Evolutionary conservation across 1,139 yeast species (phyloP).

Genomic region (Kluyveromyces sp.): DNA sequence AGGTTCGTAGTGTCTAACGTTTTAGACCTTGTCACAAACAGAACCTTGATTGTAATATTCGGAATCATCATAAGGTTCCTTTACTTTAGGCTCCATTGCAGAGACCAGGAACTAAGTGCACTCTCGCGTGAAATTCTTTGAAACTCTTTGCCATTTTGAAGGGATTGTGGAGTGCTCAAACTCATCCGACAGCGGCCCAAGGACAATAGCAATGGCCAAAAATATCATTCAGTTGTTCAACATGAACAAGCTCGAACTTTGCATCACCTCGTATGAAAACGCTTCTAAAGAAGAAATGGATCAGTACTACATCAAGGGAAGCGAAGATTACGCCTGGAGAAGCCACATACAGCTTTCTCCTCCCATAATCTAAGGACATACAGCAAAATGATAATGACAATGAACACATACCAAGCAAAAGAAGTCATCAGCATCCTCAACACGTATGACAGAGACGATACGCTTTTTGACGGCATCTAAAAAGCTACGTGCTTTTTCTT

Average conservation of each 20-base stretch:
- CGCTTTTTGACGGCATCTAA: neutral
- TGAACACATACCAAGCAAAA: neutral
- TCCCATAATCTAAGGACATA: neutral
- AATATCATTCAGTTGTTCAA: neutral
- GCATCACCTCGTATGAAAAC: neutral
- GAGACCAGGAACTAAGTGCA: neutral
- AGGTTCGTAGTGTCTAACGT: constrained; percentile 1
- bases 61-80: constrained; percentile 1
- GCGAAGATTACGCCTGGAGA: neutral
- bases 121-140: constrained; percentile 1
- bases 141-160: constrained; percentile 2
- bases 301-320: neutral
- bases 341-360: constrained; percentile 3
- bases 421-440: neutral
- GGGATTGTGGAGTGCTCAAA: neutral
- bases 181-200: neutral
- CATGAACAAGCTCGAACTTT: constrained; percentile 1
- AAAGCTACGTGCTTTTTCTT: neutral
- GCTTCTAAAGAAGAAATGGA: constrained; percentile 1
- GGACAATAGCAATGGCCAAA: neutral
- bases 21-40: neutral
- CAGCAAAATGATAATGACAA: constrained; percentile 2
- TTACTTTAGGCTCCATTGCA: neutral
- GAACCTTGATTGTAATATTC: neutral
- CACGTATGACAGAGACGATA: neutral